Conservation (phyloP, 1,284 basidiomycete species). For the Microbotryum lychnidis-dioicae region DNA sequence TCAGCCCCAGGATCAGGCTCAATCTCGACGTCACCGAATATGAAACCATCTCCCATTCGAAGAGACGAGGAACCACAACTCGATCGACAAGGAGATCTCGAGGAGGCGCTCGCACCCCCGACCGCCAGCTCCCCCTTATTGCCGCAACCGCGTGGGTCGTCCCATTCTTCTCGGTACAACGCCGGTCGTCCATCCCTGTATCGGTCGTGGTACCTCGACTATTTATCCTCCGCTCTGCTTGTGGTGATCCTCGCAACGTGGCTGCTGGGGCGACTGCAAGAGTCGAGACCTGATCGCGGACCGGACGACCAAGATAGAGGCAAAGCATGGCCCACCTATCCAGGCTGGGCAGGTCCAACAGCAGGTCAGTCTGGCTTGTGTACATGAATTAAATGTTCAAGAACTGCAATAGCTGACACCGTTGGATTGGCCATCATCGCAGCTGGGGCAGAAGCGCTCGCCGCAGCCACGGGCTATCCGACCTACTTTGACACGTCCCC, state of each 20-base stretch:
- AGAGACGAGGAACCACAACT: no score
- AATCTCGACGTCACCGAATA: no score
- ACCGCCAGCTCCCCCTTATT: no score
- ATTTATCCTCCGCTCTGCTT: not conserved
- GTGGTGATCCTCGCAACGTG: not conserved
- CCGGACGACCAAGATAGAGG: not conserved
- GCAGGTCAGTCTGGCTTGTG: not conserved
- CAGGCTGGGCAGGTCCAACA: slow-evolving; percentile 2
- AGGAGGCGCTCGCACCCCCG: no score
- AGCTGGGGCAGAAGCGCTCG: slow-evolving; percentile 24
- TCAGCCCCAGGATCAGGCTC: no score
- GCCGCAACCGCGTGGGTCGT: no score
- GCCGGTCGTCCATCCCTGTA: not conserved
- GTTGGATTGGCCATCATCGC: no score
- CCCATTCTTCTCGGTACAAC: no score
- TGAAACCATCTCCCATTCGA: no score
- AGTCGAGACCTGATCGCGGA: not conserved
- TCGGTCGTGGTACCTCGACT: slow-evolving; percentile 1
- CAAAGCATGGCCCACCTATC: not conserved
- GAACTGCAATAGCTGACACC: not conserved
- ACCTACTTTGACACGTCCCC: slow-evolving; percentile 14
- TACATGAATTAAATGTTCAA: no score
- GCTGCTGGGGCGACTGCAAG: not conserved
- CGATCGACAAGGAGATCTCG: no score
- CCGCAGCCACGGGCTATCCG: slow-evolving; percentile 24